Evolutionary conservation across 1,139 yeast genomes (phyloP), one percentile per base, ranked within the genome.

Genomic region (Blastobotrys apis): DNA sequence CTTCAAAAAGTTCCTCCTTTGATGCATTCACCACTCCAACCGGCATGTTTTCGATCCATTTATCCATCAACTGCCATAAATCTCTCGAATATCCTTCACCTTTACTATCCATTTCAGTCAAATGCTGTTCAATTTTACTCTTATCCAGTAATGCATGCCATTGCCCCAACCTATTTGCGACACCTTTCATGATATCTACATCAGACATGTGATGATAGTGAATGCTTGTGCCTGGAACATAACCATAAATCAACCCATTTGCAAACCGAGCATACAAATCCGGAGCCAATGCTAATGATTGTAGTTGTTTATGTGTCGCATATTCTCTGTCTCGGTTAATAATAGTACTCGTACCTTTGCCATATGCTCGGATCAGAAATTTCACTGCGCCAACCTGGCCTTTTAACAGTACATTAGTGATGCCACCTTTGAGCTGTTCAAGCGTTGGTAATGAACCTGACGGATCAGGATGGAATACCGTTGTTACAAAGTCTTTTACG

Each of bases 281-380:
- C 0, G 94, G 88, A 0, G 94, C 94, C 52, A 84, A 71, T 6
- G 71, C 67, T 33, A 80, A 69, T 1, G 82, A 72, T 55, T 81
- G 74, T 42, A 84, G 69, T 39, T 79, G 76, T 45, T 80, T 63
- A 59, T 84, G 92, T 52, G 84, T 81, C 26, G 82, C 81, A 59
- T 80, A 81, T 60, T 84, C 94, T 27, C 90, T 68, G 55, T 81
- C 83, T 52, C 94, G 69, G 60, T 84, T 88, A 35, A 84, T 84
- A 46, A 84, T 82, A 32, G 81, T 67, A 48, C 74, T 75, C 0
- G 94, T 84, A 15, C 90, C 90, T 47, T 78, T 76, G 8, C 94
- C 94, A 54, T 84, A 84, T 0, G 84, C 81, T 47, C 94, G 68
- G 50, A 83, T 80, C 33, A 84, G 69, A 2, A 81, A 80, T 5